phyloP scores from a whole-genome alignment of 345 rosid species.

The Erysimum cheiranthoides region DNA sequence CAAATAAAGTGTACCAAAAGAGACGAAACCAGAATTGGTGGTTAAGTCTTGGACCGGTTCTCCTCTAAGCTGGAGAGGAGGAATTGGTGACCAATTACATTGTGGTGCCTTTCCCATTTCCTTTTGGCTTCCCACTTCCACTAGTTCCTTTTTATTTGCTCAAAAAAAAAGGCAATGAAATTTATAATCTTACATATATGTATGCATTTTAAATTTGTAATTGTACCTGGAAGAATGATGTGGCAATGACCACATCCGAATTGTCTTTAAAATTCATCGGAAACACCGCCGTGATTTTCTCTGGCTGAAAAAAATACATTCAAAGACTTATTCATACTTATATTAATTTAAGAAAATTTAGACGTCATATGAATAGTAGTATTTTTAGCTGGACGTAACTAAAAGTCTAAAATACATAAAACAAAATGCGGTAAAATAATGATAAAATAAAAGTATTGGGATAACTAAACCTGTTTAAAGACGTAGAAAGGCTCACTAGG shows the following conservation, averaged over 20 bases:
- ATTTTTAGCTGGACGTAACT: background rate
- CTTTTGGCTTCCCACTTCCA: slow-evolving; percentile 70
- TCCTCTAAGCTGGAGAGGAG: slow-evolving; percentile 86
- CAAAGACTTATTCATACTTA: background rate
- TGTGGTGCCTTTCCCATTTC: slow-evolving; percentile 82
- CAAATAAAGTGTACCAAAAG: slow-evolving; percentile 60
- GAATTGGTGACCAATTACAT: slow-evolving; percentile 87
- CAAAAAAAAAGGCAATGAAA: too few species aligned
- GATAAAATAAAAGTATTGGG: background rate
- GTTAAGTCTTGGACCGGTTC: slow-evolving; percentile 77
- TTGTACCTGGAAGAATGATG: slow-evolving; percentile 81
- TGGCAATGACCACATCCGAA: slow-evolving; percentile 78
- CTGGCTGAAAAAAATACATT: slow-evolving; percentile 50
- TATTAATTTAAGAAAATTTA: background rate
- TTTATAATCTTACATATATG: background rate
- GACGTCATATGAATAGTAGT: background rate
- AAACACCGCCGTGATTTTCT: slow-evolving; percentile 69
- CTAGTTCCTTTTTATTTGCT: slow-evolving; percentile 59
- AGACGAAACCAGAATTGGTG: slow-evolving; percentile 85
- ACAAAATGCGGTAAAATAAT: background rate
- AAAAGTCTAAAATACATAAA: background rate
- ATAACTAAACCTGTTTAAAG: slow-evolving; percentile 67
- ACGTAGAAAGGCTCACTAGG: slow-evolving; percentile 79
- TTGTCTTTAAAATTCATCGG: slow-evolving; percentile 90
- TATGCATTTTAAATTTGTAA: background rate